Percentiles rank a stretch among this genome's conserved stretches.
Evolutionary conservation across 2,329 filamentous ascomycete species (phyloP).

Genomic region (Sclerotinia trifoliorum): DNA sequence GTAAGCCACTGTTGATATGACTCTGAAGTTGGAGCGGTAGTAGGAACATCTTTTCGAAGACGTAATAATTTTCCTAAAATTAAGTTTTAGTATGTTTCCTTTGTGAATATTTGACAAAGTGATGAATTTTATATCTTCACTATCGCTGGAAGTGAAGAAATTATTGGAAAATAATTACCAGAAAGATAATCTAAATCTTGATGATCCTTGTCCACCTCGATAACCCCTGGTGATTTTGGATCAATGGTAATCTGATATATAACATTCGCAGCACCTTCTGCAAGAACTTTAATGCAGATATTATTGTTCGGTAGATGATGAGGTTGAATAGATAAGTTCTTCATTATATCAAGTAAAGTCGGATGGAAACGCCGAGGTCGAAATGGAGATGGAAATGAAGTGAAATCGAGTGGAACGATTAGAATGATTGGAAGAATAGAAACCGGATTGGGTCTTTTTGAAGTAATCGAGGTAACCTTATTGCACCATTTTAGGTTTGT

Average conservation of each 20-base stretch:
- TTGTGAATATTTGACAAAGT: neutral
- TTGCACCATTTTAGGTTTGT: conserved; percentile 5
- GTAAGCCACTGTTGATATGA: conserved; percentile 49
- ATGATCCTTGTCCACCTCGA: conserved; percentile 23
- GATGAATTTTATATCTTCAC: neutral
- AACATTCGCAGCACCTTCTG: conserved; percentile 75
- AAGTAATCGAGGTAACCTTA: neutral
- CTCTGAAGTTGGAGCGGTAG: conserved; percentile 46
- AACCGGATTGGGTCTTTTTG: conserved; percentile 5
- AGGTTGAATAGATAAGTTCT: neutral
- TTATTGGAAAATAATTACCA: neutral
- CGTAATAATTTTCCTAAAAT: conserved; percentile 54
- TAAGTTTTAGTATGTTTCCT: conserved; percentile 16
- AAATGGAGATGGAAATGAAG: neutral
- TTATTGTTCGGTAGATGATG: neutral
- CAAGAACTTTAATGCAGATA: conserved; percentile 38
- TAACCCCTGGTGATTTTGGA: conserved; percentile 31
- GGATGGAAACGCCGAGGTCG: neutral
- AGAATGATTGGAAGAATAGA: neutral
- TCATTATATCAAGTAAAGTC: neutral
- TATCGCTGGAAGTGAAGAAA: neutral
- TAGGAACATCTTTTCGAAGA: conserved; percentile 57
- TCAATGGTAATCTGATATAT: conserved; percentile 60
- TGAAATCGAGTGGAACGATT: neutral
- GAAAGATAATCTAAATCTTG: conserved; percentile 23